These are phyloP conservation scores for Fusarium ramigenum DNA, from an alignment of 2,329 filamentous ascomycete genomes.

Conservation along the genomic window DNA sequence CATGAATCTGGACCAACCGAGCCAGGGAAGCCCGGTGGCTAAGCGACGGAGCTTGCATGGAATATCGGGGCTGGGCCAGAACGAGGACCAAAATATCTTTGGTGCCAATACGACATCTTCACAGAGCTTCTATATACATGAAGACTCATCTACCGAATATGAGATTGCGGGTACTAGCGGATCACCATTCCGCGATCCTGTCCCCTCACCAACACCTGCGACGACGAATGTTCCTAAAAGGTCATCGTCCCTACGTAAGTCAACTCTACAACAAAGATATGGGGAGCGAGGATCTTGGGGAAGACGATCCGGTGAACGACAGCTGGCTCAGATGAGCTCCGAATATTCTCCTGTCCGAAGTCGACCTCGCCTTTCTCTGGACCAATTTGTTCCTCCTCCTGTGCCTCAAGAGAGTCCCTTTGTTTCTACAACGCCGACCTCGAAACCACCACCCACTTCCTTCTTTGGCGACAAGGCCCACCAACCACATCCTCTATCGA, in stretches of 20 bases:
- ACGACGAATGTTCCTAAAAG: constrained; percentile 68
- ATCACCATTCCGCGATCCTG: constrained; percentile 51
- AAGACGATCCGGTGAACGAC: constrained; percentile 65
- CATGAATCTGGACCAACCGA: constrained; percentile 85
- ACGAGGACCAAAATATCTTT: constrained; percentile 78
- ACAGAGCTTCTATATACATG: constrained; percentile 61
- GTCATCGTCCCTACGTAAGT: constrained; percentile 82
- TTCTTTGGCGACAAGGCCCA: constrained; percentile 55
- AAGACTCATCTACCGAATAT: constrained; percentile 61
- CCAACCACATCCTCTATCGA: constrained; percentile 84
- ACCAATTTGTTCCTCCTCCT: constrained; percentile 76
- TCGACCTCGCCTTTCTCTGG: constrained; percentile 79
- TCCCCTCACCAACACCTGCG: constrained; percentile 58
- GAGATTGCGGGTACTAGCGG: constrained; percentile 56
- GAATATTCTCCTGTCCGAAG: constrained; percentile 69
- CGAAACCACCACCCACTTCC: constrained; percentile 54
- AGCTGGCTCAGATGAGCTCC: constrained; percentile 58
- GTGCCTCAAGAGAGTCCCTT: constrained; percentile 72
- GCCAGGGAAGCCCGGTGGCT: constrained; percentile 84
- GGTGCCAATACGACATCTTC: constrained; percentile 62
- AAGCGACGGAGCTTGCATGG: constrained; percentile 91
- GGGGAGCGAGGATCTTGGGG: constrained; percentile 73
- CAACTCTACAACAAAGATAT: constrained; percentile 86
- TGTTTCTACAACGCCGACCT: constrained; percentile 62
- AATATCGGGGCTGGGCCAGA: constrained; percentile 66